Conservation (phyloP, 176 grass and related monocot genomes). For the Miscanthus lutarioriparius region DNA sequence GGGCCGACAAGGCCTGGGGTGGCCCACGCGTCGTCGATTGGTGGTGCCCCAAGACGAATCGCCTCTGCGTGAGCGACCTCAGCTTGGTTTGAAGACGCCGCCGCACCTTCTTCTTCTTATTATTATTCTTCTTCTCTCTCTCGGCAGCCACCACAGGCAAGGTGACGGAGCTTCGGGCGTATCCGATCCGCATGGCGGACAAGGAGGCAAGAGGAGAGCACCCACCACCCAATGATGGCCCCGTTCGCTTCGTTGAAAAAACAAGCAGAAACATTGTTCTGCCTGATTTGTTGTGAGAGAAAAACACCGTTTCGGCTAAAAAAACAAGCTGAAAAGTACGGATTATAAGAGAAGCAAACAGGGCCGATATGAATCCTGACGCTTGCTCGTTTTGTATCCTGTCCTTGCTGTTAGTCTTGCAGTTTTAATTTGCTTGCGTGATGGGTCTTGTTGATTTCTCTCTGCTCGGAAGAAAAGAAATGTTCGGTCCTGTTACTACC, state of each 20-base stretch:
- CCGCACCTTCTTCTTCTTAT: background rate
- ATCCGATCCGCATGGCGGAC: background rate
- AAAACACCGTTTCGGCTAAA: too few relatives aligned
- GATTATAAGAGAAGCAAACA: too few relatives aligned
- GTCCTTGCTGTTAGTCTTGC: background rate
- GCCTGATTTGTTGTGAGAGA: too few relatives aligned
- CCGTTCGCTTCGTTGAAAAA: too few relatives aligned
- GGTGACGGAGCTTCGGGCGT: background rate
- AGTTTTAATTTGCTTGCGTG: background rate
- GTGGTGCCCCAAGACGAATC: background rate
- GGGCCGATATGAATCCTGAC: background rate
- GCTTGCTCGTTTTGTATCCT: too few relatives aligned
- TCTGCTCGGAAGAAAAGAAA: background rate
- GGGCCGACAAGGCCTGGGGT: too few relatives aligned
- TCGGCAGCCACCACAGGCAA: background rate
- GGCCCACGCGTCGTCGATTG: too few relatives aligned
- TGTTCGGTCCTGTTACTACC: background rate
- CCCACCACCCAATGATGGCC: background rate
- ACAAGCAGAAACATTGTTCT: too few relatives aligned
- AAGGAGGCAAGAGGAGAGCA: background rate
- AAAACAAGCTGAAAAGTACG: too few relatives aligned
- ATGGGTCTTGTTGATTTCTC: background rate
- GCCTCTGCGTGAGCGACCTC: background rate
- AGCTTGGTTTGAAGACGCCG: background rate
- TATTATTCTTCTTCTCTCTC: background rate